Evolutionary conservation across 257 asterid species (phyloP).

Genomic region (Forsythia suspensa): DNA sequence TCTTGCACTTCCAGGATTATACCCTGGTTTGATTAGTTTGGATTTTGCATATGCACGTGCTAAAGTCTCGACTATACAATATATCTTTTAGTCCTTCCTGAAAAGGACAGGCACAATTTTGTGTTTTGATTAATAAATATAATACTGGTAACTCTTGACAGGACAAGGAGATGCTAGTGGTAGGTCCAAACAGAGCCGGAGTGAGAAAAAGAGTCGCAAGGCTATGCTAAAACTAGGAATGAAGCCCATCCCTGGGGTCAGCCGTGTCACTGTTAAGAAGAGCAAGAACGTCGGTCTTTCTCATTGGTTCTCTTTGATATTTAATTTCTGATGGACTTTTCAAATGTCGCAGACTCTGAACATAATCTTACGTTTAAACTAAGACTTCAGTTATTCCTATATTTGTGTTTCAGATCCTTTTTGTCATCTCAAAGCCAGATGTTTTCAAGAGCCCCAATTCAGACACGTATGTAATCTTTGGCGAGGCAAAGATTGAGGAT

Average conservation of each 20-base stretch:
- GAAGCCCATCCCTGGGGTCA: slow-evolving; percentile 64
- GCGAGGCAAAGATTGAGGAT: slow-evolving; percentile 71
- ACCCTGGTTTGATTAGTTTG: background rate
- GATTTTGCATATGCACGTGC: background rate
- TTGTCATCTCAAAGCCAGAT: slow-evolving; percentile 68
- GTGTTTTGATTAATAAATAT: background rate
- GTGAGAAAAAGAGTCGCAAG: slow-evolving; percentile 73
- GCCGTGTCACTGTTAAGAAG: slow-evolving; percentile 70
- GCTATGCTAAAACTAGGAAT: slow-evolving; percentile 75
- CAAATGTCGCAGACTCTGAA: background rate
- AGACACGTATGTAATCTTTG: slow-evolving; percentile 63
- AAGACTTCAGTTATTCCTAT: background rate
- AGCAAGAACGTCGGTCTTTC: slow-evolving; percentile 55
- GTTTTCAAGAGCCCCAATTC: slow-evolving; percentile 74
- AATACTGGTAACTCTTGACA: slow-evolving; percentile 14
- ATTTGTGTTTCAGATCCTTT: slow-evolving; percentile 40
- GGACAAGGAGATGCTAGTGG: slow-evolving; percentile 58
- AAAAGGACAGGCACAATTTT: background rate
- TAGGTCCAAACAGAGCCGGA: slow-evolving; percentile 67
- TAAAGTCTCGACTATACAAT: background rate
- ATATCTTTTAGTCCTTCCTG: background rate
- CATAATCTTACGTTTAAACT: slow-evolving; percentile 4
- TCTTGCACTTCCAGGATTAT: background rate
- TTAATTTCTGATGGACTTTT: background rate
- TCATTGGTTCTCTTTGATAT: background rate